phyloP scores from a whole-genome alignment of 495 filamentous ascomycete genomes.

The Cenococcum geophilum region DNA sequence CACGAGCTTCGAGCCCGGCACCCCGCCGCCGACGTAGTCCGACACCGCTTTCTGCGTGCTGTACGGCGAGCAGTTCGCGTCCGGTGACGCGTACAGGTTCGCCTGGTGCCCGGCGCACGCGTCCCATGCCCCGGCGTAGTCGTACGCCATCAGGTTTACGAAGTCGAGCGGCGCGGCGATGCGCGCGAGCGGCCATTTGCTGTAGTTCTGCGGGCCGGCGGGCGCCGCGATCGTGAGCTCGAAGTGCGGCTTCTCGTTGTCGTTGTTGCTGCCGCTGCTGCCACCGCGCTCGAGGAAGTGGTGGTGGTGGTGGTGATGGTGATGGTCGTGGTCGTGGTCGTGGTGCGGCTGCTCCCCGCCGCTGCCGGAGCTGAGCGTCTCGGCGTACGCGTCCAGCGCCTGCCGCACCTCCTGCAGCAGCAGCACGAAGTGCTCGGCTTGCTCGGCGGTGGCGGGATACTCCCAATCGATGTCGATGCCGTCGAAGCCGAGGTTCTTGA shows the following conservation, averaged over 20 bases:
- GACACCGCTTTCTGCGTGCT: slow-evolving; percentile 59
- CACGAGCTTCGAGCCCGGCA: slow-evolving; percentile 63
- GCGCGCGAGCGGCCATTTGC: slow-evolving; percentile 54
- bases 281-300: too few relatives aligned
- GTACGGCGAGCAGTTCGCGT: slow-evolving; percentile 59
- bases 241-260: too few relatives aligned
- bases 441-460: slow-evolving; percentile 29
- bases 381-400: slow-evolving; percentile 54
- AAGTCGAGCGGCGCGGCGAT: slow-evolving; percentile 78
- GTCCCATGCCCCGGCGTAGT: slow-evolving; percentile 57
- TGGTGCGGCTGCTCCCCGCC: too few relatives aligned
- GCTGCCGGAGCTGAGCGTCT: slow-evolving; percentile 39
- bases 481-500: slow-evolving; percentile 41
- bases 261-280: too few relatives aligned
- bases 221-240: slow-evolving; percentile 70
- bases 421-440: slow-evolving; percentile 48
- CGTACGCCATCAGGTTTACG: slow-evolving; percentile 62
- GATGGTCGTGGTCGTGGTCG: slow-evolving; percentile 27
- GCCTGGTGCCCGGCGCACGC: slow-evolving; percentile 62
- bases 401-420: slow-evolving; percentile 49
- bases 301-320: neutral
- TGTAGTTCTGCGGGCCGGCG: slow-evolving; percentile 60
- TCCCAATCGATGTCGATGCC: slow-evolving; percentile 36
- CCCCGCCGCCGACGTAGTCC: slow-evolving; percentile 59
- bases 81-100: slow-evolving; percentile 58